A percentile compares a stretch with the other conserved stretches of the same genome.
phyloP scores from a whole-genome alignment of 1,139 yeast species.

The Kurtzmaniella quercitrusa region DNA sequence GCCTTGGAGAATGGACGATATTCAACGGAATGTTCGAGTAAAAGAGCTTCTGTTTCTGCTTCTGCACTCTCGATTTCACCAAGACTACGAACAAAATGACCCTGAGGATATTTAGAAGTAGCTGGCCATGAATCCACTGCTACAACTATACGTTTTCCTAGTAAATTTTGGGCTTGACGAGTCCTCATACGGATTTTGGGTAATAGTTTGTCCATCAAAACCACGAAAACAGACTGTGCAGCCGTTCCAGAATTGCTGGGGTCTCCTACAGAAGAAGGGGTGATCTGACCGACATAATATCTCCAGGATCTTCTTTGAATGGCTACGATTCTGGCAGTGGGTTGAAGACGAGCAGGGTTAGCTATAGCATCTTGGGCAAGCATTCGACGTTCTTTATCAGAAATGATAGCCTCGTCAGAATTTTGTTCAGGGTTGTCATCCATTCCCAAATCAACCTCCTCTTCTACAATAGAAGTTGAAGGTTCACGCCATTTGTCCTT shows the following conservation, averaged over 20 bases:
- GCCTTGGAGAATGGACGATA: slow-evolving; percentile 92
- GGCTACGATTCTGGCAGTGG: slow-evolving; percentile 91
- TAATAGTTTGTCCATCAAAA: slow-evolving; percentile 82
- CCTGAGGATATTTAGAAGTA: slow-evolving; percentile 82
- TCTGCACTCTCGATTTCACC: slow-evolving; percentile 90
- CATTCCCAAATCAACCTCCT: slow-evolving; percentile 55
- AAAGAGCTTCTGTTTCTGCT: slow-evolving; percentile 94
- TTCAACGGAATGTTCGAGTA: slow-evolving; percentile 94
- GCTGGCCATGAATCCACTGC: slow-evolving; percentile 92
- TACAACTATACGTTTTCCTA: slow-evolving; percentile 86
- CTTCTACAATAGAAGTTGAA: slow-evolving; percentile 74
- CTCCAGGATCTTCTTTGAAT: slow-evolving; percentile 92
- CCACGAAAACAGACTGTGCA: slow-evolving; percentile 75
- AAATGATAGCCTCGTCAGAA: slow-evolving; percentile 39
- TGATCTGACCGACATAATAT: slow-evolving; percentile 90
- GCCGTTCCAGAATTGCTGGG: slow-evolving; percentile 52
- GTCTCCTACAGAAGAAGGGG: slow-evolving; percentile 67
- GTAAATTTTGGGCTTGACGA: slow-evolving; percentile 73
- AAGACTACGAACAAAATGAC: slow-evolving; percentile 85
- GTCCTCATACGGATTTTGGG: slow-evolving; percentile 88
- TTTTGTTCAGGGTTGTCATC: slow-evolving; percentile 41
- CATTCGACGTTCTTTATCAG: slow-evolving; percentile 72
- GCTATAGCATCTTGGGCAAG: slow-evolving; percentile 78
- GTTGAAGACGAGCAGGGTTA: slow-evolving; percentile 53
- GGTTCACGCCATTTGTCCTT: slow-evolving; percentile 87